Conservation (phyloP, 768 basidiomycete genomes). For the Mycena crocata region DNA sequence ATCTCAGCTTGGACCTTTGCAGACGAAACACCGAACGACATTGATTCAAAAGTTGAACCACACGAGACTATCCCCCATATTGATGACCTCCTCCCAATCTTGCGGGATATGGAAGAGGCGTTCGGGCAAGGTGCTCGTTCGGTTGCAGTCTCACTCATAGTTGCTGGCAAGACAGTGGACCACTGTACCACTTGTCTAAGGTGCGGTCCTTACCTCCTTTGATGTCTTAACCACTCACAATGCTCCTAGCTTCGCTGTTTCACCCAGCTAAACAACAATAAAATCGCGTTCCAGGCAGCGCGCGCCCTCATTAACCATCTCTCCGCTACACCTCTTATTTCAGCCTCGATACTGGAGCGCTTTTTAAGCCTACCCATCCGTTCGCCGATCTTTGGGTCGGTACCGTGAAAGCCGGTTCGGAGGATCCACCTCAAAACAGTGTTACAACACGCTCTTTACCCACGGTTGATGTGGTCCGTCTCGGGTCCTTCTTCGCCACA, state of each 20-base stretch:
- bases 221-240: not conserved
- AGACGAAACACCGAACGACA: not conserved
- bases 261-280: not conserved
- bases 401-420: not conserved
- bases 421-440: not conserved
- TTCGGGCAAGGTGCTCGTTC: not conserved
- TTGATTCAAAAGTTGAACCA: not conserved
- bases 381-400: not conserved
- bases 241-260: not conserved
- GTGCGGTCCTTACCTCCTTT: not conserved
- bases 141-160: not conserved
- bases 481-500: not conserved
- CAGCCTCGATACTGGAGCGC: not conserved
- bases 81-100: not conserved
- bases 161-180: not conserved
- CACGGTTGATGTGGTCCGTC: not conserved
- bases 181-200: not conserved
- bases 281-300: conserved; percentile 1
- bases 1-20: not conserved
- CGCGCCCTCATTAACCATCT: not conserved
- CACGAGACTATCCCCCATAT: not conserved
- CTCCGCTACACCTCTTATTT: not conserved
- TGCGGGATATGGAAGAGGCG: not conserved
- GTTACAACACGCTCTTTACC: not conserved
- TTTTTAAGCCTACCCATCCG: not conserved